Conservation (phyloP, 2,329 filamentous ascomycete genomes). For the Colletotrichum simmondsii region DNA sequence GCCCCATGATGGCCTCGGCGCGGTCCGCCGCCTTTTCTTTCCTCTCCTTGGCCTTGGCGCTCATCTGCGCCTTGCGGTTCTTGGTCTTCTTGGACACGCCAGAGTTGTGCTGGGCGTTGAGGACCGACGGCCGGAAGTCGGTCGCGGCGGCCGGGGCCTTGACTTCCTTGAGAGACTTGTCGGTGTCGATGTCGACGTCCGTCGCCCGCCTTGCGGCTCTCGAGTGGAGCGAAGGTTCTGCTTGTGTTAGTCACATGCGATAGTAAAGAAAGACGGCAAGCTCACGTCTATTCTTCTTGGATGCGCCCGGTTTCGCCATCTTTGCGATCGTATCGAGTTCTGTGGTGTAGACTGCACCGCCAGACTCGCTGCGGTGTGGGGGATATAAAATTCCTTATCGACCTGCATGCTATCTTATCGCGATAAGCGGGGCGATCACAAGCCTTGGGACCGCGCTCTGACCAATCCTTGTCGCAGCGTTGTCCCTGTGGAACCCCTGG, state of each 20-base stretch:
- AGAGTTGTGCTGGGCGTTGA: conserved; percentile 73
- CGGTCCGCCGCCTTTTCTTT: conserved; percentile 68
- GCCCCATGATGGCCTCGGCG: conserved; percentile 69
- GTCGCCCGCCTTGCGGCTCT: conserved; percentile 79
- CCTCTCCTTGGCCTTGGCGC: conserved; percentile 64
- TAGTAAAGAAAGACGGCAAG: neutral
- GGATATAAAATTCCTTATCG: conserved; percentile 36
- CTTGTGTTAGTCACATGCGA: conserved; percentile 25
- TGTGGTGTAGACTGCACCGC: neutral
- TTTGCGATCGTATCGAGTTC: conserved; percentile 16
- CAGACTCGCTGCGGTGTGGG: conserved; percentile 11
- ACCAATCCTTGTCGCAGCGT: conserved; percentile 23
- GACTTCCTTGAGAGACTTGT: conserved; percentile 76
- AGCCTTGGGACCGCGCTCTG: conserved; percentile 13
- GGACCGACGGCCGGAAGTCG: conserved; percentile 71
- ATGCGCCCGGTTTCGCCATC: conserved; percentile 34
- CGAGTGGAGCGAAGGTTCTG: conserved; percentile 75
- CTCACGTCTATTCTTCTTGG: conserved; percentile 45
- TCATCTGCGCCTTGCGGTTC: conserved; percentile 64
- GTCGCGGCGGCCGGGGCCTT: conserved; percentile 60
- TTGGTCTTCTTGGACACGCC: conserved; percentile 77
- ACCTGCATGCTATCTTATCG: conserved; percentile 19
- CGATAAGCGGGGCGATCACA: conserved; percentile 25
- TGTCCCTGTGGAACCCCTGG: conserved; percentile 30
- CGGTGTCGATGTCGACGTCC: conserved; percentile 75